Evolutionary conservation across 345 rosid genomes (phyloP).

Genomic region (Orychophragmus violaceus): DNA sequence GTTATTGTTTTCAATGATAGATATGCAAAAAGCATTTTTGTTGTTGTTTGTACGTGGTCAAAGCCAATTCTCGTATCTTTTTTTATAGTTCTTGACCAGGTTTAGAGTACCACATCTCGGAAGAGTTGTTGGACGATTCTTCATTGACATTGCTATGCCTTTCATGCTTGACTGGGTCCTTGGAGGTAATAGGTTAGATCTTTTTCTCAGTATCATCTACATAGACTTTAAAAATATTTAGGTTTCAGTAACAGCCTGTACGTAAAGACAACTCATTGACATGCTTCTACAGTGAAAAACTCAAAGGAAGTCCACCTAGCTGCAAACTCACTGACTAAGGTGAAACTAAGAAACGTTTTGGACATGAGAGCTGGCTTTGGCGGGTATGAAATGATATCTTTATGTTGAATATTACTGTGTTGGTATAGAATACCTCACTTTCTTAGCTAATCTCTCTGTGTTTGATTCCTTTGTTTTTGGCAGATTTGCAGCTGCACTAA

Average conservation of each 20-base stretch:
- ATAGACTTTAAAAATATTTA: background rate
- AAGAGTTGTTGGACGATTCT: constrained; percentile 77
- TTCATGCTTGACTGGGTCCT: constrained; percentile 84
- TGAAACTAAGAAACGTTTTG: constrained; percentile 71
- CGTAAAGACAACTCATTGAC: background rate
- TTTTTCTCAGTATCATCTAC: background rate
- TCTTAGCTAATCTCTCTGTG: background rate
- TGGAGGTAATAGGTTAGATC: constrained; percentile 80
- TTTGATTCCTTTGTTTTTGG: constrained; percentile 1
- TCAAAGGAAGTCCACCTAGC: constrained; percentile 65
- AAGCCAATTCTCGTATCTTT: constrained; percentile 4
- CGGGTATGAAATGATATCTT: constrained; percentile 48
- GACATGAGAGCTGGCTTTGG: constrained; percentile 98
- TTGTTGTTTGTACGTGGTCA: background rate
- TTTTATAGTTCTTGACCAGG: constrained; percentile 69
- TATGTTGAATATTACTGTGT: background rate
- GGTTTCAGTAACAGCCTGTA: background rate
- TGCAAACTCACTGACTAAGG: constrained; percentile 90
- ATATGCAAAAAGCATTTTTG: background rate
- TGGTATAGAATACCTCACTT: background rate
- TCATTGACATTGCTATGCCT: constrained; percentile 72
- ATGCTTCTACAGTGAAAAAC: constrained; percentile 57
- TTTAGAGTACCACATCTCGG: constrained; percentile 86
- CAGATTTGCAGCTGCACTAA: too few species aligned
- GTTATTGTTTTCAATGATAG: background rate